Percentiles rank a stretch among this genome's conserved stretches.
phyloP scores from a whole-genome alignment of 805 yeast genomes.

The Torulaspora indica region DNA sequence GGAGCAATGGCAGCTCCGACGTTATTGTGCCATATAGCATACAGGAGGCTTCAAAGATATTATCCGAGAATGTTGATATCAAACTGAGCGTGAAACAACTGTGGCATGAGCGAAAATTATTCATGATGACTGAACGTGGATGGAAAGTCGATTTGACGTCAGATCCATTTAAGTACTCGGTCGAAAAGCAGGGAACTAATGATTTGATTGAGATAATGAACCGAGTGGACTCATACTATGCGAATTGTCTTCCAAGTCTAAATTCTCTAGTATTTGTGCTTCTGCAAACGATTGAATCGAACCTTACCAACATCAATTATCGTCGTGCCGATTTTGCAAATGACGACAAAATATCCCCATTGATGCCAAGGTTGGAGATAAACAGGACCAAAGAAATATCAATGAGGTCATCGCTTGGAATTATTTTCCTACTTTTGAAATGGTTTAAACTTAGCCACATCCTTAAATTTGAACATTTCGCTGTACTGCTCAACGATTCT shows the following conservation, averaged over 20 bases:
- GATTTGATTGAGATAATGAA: slow-evolving; percentile 37
- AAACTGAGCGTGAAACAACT: slow-evolving; percentile 66
- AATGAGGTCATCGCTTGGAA: slow-evolving; percentile 53
- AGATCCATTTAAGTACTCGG: slow-evolving; percentile 34
- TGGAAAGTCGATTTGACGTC: slow-evolving; percentile 34
- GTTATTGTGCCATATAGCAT: slow-evolving; percentile 67
- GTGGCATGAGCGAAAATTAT: slow-evolving; percentile 64
- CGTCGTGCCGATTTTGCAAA: slow-evolving; percentile 15
- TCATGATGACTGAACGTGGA: slow-evolving; percentile 71
- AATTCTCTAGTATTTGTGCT: slow-evolving; percentile 62
- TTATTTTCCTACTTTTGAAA: slow-evolving; percentile 49
- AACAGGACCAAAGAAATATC: slow-evolving; percentile 58
- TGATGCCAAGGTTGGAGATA: slow-evolving; percentile 44
- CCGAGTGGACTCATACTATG: slow-evolving; percentile 60
- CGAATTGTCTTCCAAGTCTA: slow-evolving; percentile 47
- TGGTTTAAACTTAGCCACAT: slow-evolving; percentile 83
- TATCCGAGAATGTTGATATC: slow-evolving; percentile 56
- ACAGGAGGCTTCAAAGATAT: slow-evolving; percentile 69
- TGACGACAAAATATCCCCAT: slow-evolving; percentile 10
- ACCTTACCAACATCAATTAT: slow-evolving; percentile 34
- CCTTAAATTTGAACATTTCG: slow-evolving; percentile 69
- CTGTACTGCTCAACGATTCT: slow-evolving; percentile 69
- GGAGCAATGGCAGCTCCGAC: background rate
- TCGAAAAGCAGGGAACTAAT: slow-evolving; percentile 19
- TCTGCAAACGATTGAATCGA: slow-evolving; percentile 57